Conservation (phyloP, 1,284 basidiomycete species). For the Coniferiporia weirii region DNA sequence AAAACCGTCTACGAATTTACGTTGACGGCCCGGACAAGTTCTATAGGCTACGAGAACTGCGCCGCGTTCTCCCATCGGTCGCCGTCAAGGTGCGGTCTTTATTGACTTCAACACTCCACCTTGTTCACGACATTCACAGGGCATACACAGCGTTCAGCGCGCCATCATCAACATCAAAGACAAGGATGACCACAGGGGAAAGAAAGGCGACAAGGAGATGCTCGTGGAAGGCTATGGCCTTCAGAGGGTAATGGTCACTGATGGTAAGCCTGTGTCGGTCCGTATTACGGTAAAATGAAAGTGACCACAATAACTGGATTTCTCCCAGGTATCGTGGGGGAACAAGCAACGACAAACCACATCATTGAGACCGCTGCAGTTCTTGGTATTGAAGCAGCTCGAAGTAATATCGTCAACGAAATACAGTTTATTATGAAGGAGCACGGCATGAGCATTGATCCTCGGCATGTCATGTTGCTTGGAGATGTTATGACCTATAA, state of each 20-base stretch:
- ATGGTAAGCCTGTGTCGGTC: slow-evolving; percentile 52
- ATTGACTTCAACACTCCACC: background rate
- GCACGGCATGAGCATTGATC: slow-evolving; percentile 98
- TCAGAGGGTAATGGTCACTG: slow-evolving; percentile 95
- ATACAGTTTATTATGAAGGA: slow-evolving; percentile 97
- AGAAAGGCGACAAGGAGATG: slow-evolving; percentile 81
- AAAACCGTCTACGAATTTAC: slow-evolving; percentile 83
- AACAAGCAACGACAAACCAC: slow-evolving; percentile 93
- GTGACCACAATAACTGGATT: slow-evolving; percentile 1
- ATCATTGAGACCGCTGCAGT: slow-evolving; percentile 95
- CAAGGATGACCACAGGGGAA: slow-evolving; percentile 66
- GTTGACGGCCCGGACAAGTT: slow-evolving; percentile 84
- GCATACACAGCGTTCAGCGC: slow-evolving; percentile 79
- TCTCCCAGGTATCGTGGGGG: slow-evolving; percentile 78
- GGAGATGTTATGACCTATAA: slow-evolving; percentile 99
- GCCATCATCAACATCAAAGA: slow-evolving; percentile 93
- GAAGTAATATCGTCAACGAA: slow-evolving; percentile 93
- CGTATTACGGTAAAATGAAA: background rate
- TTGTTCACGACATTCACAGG: slow-evolving; percentile 38
- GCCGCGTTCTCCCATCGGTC: slow-evolving; percentile 74
- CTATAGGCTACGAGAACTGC: slow-evolving; percentile 82
- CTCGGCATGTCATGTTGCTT: slow-evolving; percentile 96
- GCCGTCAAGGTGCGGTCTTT: slow-evolving; percentile 72
- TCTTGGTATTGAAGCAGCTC: slow-evolving; percentile 95
- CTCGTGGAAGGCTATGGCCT: slow-evolving; percentile 98